These are phyloP conservation scores for Sporothrix curviconia DNA, from an alignment of 2,329 filamentous ascomycete genomes.

Conservation along the genomic window DNA sequence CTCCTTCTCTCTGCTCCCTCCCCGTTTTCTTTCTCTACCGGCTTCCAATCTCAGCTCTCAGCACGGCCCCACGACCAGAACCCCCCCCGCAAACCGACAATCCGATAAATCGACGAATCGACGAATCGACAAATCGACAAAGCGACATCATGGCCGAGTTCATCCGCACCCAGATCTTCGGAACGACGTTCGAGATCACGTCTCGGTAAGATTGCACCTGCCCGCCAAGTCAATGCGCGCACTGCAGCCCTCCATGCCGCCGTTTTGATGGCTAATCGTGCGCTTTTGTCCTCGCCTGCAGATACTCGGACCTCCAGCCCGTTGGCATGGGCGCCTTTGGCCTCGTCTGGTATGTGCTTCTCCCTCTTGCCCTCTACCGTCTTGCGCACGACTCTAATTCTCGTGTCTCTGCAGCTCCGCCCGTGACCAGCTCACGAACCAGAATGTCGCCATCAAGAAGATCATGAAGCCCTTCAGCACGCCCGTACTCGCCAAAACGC, in stretches of 20 bases:
- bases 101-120: too few species aligned
- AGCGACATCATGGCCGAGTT: slow-evolving; percentile 97
- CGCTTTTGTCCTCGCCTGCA: slow-evolving; percentile 29
- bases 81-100: too few species aligned
- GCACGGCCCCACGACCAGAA: neutral
- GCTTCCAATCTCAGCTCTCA: too few species aligned
- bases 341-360: slow-evolving; percentile 69
- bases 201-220: slow-evolving; percentile 60
- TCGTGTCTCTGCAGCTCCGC: slow-evolving; percentile 65
- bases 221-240: neutral
- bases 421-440: slow-evolving; percentile 92
- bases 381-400: neutral
- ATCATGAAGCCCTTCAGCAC: slow-evolving; percentile 99
- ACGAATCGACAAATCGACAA: neutral
- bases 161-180: slow-evolving; percentile 97
- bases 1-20: neutral
- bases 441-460: slow-evolving; percentile 98
- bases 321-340: slow-evolving; percentile 99
- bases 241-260: neutral
- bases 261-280: neutral
- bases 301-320: slow-evolving; percentile 95
- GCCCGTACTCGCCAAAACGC: slow-evolving; percentile 92
- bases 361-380: neutral
- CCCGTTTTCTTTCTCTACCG: neutral
- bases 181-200: slow-evolving; percentile 99